A percentile compares a stretch with the other conserved stretches of the same genome.
Conservation (phyloP, 1,139 yeast genomes). For the Yamadazyma atlantica region DNA sequence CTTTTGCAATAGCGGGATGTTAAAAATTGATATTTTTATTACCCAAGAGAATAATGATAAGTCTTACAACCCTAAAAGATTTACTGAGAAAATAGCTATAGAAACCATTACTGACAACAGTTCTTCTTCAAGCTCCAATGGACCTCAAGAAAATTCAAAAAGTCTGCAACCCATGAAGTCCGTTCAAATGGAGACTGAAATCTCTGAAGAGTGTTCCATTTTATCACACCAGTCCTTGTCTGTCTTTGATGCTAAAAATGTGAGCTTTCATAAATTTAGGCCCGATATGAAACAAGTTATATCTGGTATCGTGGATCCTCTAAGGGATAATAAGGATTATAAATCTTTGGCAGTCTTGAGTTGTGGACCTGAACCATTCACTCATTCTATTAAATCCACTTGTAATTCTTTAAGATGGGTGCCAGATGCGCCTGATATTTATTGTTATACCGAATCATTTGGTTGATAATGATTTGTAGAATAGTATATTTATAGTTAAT, state of each 20-base stretch:
- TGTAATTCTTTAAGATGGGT: conserved; percentile 29
- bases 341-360: conserved; percentile 34
- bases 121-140: background rate
- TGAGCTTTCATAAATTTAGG: conserved; percentile 11
- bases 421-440: conserved; percentile 31
- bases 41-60: conserved; percentile 14
- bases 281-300: conserved; percentile 11
- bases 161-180: background rate
- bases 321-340: conserved; percentile 9
- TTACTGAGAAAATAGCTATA: background rate
- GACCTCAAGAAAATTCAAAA: too few species aligned
- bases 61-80: background rate
- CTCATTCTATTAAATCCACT: conserved; percentile 23
- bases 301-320: conserved; percentile 7
- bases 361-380: conserved; percentile 38
- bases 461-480: too few species aligned
- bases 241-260: conserved; percentile 9
- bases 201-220: background rate
- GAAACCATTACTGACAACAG: background rate
- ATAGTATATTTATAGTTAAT: too few species aligned
- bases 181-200: background rate
- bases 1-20: conserved; percentile 23
- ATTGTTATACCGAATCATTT: conserved; percentile 35
- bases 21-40: conserved; percentile 20
- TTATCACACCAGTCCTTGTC: conserved; percentile 1